Base-by-base conservation (phyloP, 306 rosid genomes). In the Dicorynia guianensis region DNA sequence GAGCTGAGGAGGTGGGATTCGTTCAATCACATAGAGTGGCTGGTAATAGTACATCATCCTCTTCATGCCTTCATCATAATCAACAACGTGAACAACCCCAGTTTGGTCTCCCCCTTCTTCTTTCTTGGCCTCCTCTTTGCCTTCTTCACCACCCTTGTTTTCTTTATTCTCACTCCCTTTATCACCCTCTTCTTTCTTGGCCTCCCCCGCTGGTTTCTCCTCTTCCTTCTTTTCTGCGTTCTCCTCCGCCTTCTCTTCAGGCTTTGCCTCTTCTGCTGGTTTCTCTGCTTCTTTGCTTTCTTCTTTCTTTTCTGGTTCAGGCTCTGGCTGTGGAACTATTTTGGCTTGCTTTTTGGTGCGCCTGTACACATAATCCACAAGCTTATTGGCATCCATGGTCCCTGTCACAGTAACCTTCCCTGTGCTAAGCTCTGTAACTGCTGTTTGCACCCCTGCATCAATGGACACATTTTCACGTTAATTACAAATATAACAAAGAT, bases 1-100 rank as follows among this genome's bases (percentile, higher is more conserved):
- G 11, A 94, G 87, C 88, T 91, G 98, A 71, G 97, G 98, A 1
- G 97, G 93, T 15, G 98, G 98, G 71, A 79, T 78, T 67, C 88
- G 63, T 84, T 94, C 93, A 20, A 87, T 83, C 39, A 88, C 80
- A 77, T 91, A 88, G 63, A 87, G 83, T 67, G 98, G 96, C 11
- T 83, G 96, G 25, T 81, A 86, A 72, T 92, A 83, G 52, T 89
- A 69, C 92, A 89, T 88, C 98, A 88, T 91, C 69, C 96, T 93
- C 87, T 82, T 93, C 91, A 84, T 77, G 5, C 59, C 57, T 71
- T 93, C 96, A 9, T 89, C 97, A 15, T n/a, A n/a, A n/a, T 88
- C 92, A 64, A 43, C 19, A 0, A 68, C 48, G 40, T 63, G 49
- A 9, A 80, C 46, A 6, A 25, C 48, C 63, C 34, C 73, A 7